These are phyloP conservation scores for Lentinula lateritia DNA, from an alignment of 768 basidiomycete species.

Conservation along the genomic window DNA sequence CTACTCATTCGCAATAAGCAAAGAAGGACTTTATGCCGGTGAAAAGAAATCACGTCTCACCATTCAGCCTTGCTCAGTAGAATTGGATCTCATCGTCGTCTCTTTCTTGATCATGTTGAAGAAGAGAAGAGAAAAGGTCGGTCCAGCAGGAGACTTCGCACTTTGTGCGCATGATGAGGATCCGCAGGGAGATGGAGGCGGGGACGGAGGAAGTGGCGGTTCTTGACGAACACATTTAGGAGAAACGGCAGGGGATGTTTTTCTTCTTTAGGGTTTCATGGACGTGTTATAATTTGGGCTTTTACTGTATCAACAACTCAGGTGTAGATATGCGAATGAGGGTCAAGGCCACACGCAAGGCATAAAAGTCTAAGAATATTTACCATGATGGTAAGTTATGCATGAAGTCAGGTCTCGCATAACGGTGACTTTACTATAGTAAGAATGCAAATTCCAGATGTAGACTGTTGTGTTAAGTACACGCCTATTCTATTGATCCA, in stretches of 20 bases:
- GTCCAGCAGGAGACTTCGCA: conserved; percentile 19
- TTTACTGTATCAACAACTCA: no score
- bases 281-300: background rate
- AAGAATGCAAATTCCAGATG: no score
- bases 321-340: no score
- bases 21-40: conserved; percentile 42
- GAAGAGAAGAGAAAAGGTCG: conserved; percentile 37
- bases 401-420: no score
- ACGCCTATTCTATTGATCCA: no score
- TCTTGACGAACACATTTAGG: background rate
- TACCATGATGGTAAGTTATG: no score
- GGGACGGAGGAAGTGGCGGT: conserved; percentile 20
- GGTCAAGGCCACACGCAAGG: no score
- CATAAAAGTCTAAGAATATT: no score
- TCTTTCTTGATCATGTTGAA: conserved; percentile 55
- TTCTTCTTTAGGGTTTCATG: background rate
- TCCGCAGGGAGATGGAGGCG: conserved; percentile 32
- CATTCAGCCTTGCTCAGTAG: conserved; percentile 41
- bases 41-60: conserved; percentile 40
- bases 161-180: conserved; percentile 28
- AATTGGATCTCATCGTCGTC: conserved; percentile 47
- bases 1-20: conserved; percentile 25
- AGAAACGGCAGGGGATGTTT: background rate
- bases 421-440: no score
- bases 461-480: no score